Evolutionary conservation across 139 green algal genomes (phyloP).

Genomic region (Chlorella ohadii): DNA sequence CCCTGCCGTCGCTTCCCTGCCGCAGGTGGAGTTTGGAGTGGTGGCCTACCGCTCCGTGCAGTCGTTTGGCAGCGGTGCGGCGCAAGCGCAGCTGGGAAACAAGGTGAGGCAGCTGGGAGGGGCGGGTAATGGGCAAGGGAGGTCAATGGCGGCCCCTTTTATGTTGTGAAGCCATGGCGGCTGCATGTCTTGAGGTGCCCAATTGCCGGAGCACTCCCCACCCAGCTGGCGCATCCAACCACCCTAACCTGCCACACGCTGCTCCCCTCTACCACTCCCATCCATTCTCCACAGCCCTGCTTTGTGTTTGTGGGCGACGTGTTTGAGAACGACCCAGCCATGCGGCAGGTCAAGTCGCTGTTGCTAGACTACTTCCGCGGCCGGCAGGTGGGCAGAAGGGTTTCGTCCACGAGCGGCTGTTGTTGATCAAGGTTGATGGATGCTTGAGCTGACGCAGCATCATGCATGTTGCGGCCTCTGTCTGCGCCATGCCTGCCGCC

Average conservation of each 20-base stretch:
- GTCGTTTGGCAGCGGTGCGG: constrained; percentile 44
- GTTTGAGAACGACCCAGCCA: constrained; percentile 77
- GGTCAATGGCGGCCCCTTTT: too few relatives aligned
- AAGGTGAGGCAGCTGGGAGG: constrained; percentile 48
- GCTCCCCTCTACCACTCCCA: not conserved
- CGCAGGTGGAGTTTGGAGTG: constrained; percentile 79
- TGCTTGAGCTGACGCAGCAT: too few relatives aligned
- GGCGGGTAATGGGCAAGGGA: not conserved
- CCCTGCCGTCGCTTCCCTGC: too few relatives aligned
- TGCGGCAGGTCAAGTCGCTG: constrained; percentile 77
- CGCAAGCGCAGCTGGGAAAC: constrained; percentile 53
- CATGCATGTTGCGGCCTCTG: too few relatives aligned
- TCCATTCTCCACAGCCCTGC: constrained; percentile 60
- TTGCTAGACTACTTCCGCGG: constrained; percentile 93
- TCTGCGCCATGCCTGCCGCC: too few relatives aligned
- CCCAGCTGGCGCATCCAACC: too few relatives aligned
- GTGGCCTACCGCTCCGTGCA: constrained; percentile 62
- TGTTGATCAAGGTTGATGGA: too few relatives aligned
- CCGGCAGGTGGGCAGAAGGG: constrained; percentile 48
- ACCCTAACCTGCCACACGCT: not conserved
- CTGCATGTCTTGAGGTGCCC: too few relatives aligned
- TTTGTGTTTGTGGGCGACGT: constrained; percentile 90
- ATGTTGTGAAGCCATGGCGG: too few relatives aligned
- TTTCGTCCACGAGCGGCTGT: too few relatives aligned
- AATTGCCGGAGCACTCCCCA: too few relatives aligned